A percentile compares a stretch with the other conserved stretches of the same genome.
Evolutionary conservation across 2,329 filamentous ascomycete species (phyloP).

Genomic region (Biscogniauxia mediterranea): DNA sequence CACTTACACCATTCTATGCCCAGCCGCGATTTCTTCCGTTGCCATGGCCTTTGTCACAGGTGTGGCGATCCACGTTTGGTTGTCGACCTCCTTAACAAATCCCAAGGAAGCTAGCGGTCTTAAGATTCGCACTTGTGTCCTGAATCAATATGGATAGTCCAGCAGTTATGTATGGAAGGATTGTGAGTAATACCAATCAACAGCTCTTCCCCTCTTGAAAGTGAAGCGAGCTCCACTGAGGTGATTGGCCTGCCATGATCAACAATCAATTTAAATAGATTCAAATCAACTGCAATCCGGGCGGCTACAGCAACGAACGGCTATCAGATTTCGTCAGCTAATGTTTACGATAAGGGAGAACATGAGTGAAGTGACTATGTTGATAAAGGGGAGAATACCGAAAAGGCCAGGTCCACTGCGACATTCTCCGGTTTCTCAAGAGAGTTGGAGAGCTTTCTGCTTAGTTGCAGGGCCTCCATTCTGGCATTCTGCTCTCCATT

Average conservation of each 20-base stretch:
- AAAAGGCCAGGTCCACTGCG: constrained; percentile 17
- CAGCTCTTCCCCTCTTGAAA: constrained; percentile 26
- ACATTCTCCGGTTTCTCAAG: constrained; percentile 16
- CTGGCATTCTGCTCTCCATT: constrained; percentile 2
- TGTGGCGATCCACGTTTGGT: constrained; percentile 24
- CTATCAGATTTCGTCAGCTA: constrained; percentile 9
- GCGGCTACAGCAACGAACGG: constrained; percentile 22
- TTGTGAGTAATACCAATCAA: constrained; percentile 21
- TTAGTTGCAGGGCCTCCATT: constrained; percentile 12
- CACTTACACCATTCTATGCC: constrained; percentile 28
- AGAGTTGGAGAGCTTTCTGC: constrained; percentile 8
- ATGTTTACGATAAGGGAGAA: neutral
- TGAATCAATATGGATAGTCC: neutral
- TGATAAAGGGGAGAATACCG: constrained; percentile 6
- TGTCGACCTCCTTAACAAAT: constrained; percentile 25
- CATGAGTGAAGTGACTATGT: neutral
- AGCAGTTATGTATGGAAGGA: neutral
- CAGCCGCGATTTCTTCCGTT: constrained; percentile 25
- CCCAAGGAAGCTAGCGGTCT: constrained; percentile 22
- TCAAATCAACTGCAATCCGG: constrained; percentile 23
- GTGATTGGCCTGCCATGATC: constrained; percentile 11
- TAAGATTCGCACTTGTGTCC: constrained; percentile 19
- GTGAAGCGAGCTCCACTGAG: constrained; percentile 19
- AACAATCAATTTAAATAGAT: constrained; percentile 25
- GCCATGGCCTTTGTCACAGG: constrained; percentile 27